Evolutionary conservation across 2,329 filamentous ascomycete species (phyloP), one percentile per base, ranked within the genome.

Genomic region (Verticillium albo-atrum): DNA sequence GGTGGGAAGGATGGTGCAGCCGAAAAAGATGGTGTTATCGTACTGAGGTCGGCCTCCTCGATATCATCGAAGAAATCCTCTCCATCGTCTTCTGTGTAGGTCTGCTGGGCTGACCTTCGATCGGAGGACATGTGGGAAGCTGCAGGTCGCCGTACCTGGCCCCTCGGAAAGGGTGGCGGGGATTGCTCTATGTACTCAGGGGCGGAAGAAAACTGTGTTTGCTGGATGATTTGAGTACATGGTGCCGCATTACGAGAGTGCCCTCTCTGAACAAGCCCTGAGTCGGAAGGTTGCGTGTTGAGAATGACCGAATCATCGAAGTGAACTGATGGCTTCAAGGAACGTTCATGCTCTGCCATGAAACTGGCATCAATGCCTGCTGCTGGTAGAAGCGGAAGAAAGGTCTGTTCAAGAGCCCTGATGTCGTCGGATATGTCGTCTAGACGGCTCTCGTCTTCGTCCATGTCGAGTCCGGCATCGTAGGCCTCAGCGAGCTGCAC

Each of bases 401-500:
- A 69, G 1, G 65, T 65, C 25, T 72, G 68, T 62, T 83, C 81
- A 61, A 75, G 75, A 17, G 57, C 53, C 23, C 58, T 59, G 23
- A 85, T 71, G 57, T 76, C 67, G 55, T 74, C 74, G 12, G 76
- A 76, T 37, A 86, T 66, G 35, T 79, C 73, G 60, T 84, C 81
- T 9, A 85, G 70, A 47, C 73, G 75, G 34, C 69, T 66, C 64
- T 86, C 82, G 25, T 83, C 80, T 10, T 80, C 77, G 2, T 80
- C 77, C 1, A 79, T 85, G 54, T 85, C 78, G 15, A 79, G 67
- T 26, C 77, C 77, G 10, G 82, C 75, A 15, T 75, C 76, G 61
- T 84, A 86, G 0, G 79, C 79, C 59, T 80, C 72, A 3, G 76
- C 75, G 55, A 86, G 77, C 56, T 76, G 72, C 54, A 77, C 69